Conservation (phyloP, 129 eudicot genomes). For the Scalesia atractyloides region DNA sequence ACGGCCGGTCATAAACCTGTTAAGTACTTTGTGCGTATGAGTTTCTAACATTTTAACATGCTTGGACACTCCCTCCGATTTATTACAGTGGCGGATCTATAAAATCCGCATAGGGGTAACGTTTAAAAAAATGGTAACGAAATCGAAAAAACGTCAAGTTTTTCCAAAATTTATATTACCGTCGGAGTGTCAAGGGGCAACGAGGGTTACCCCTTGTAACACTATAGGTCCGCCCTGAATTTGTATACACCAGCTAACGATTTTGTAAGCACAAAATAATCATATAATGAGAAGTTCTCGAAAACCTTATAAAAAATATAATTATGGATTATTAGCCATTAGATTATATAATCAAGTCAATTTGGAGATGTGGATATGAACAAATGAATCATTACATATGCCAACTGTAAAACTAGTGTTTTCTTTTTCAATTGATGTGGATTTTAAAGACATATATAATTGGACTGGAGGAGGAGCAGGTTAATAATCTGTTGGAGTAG, state of each 20-base stretch:
- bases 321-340: constrained; percentile 22
- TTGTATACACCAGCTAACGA: no score
- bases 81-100: no score
- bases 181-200: no score
- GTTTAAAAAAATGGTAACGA: no score
- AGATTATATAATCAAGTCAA: constrained; percentile 36
- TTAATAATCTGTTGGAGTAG: constrained; percentile 59
- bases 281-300: not conserved
- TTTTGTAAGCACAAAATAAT: not conserved
- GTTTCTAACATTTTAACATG: not conserved
- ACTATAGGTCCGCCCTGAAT: no score
- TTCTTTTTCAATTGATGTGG: constrained; percentile 20
- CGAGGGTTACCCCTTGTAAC: no score
- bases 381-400: constrained; percentile 41
- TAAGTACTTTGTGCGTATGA: no score
- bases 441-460: constrained; percentile 19
- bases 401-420: constrained; percentile 35
- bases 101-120: no score
- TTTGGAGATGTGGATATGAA: constrained; percentile 24
- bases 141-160: no score
- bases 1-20: no score
- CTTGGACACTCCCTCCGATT: not conserved
- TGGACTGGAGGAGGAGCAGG: constrained; percentile 42
- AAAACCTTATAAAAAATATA: not conserved
- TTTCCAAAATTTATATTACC: no score